phyloP scores from a whole-genome alignment of 345 rosid species.

The Eucalyptus leucophloia region DNA sequence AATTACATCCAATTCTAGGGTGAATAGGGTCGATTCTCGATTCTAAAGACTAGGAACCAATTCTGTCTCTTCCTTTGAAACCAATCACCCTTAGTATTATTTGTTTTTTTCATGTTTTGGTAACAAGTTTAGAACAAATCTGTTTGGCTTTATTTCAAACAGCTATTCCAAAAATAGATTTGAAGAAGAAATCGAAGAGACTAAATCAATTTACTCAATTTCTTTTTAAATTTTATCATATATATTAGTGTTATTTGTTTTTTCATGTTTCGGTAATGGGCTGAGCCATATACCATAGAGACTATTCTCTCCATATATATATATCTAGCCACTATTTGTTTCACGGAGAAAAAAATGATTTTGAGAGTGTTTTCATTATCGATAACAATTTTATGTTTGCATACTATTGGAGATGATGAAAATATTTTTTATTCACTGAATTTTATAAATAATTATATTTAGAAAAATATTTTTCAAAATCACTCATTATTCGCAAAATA shows the following conservation, averaged over 20 bases:
- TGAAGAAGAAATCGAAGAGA: too few relatives aligned
- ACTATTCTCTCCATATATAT: not conserved
- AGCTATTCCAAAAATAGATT: too few relatives aligned
- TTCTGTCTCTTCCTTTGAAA: rapidly evolving
- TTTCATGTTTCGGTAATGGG: not conserved
- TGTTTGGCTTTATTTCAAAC: too few relatives aligned
- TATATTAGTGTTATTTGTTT: not conserved
- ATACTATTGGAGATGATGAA: not conserved
- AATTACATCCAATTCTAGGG: rapidly evolving
- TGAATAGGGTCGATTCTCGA: rapidly evolving
- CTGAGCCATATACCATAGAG: not conserved
- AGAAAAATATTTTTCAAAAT: not conserved
- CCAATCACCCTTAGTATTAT: not conserved
- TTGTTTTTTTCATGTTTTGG: not conserved
- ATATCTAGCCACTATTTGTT: not conserved
- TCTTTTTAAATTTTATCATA: too few relatives aligned
- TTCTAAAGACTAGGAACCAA: not conserved
- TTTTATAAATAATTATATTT: not conserved
- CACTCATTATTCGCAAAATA: not conserved
- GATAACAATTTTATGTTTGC: not conserved
- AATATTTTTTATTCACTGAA: not conserved
- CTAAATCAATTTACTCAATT: too few relatives aligned
- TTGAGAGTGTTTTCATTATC: not conserved
- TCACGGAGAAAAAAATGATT: not conserved
- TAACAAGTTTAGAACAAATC: too few relatives aligned